A percentile compares a stretch with the other conserved stretches of the same genome.
Conservation (phyloP, 345 rosid genomes). For the Ceriops decandra region DNA sequence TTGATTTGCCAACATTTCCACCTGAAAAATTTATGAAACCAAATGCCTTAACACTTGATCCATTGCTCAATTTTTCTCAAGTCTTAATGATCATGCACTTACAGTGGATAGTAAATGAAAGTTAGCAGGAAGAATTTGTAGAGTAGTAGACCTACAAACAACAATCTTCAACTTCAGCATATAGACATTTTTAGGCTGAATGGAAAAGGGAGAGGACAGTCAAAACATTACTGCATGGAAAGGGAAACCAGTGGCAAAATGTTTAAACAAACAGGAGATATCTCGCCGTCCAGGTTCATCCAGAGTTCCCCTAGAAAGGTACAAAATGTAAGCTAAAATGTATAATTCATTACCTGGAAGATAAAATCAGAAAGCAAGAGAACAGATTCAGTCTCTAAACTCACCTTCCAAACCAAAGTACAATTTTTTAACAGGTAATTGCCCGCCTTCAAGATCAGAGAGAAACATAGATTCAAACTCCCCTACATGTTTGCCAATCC, state of each 20-base stretch:
- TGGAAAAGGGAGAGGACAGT: slow-evolving; percentile 11
- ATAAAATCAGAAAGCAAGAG: slow-evolving; percentile 13
- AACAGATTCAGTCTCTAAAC: background rate
- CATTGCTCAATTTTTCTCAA: slow-evolving; percentile 15
- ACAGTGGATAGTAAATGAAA: slow-evolving; percentile 74
- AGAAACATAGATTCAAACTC: slow-evolving; percentile 72
- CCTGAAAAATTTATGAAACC: slow-evolving; percentile 32
- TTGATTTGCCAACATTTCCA: slow-evolving; percentile 67
- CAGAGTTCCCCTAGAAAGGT: slow-evolving; percentile 65
- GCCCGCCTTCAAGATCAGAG: slow-evolving; percentile 67
- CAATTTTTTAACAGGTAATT: slow-evolving; percentile 32
- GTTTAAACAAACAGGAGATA: slow-evolving; percentile 79
- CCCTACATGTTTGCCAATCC: slow-evolving; percentile 72
- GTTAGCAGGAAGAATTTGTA: slow-evolving; percentile 73
- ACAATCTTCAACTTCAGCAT: slow-evolving; percentile 23
- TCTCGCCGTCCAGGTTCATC: slow-evolving; percentile 89
- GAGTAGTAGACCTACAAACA: slow-evolving; percentile 47
- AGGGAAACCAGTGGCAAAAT: slow-evolving; percentile 66
- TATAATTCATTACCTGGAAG: slow-evolving; percentile 3
- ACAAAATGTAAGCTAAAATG: slow-evolving; percentile 16
- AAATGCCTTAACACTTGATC: slow-evolving; percentile 5
- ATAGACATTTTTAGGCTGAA: slow-evolving; percentile 7
- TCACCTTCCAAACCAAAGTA: slow-evolving; percentile 69
- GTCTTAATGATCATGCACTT: slow-evolving; percentile 30
- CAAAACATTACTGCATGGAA: slow-evolving; percentile 47